Evolutionary conservation across 371 early-diverging fungal genomes (phyloP), one percentile per base, ranked within the genome.

Genomic region (Chytridium lagenaria): DNA sequence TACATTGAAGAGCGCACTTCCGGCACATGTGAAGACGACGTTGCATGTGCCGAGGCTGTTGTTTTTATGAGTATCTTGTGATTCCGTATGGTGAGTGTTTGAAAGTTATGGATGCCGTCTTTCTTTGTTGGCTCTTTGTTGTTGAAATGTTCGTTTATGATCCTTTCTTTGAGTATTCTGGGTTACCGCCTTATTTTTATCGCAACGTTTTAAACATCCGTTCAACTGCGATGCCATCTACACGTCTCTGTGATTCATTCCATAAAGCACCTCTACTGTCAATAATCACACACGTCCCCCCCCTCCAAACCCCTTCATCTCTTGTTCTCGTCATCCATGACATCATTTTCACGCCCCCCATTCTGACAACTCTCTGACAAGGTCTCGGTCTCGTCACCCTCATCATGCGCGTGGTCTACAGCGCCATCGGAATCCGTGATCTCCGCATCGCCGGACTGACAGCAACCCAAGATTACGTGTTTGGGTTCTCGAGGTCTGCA

Each of bases 401-500:
- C 16, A 36, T 34, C 63, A 30, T 34, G 5, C 19, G 63, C 3
- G 63, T 12, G 12, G 63, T 63, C 7, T 63, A 63, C 63, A 30
- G 33, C 15, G 63, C 63, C 10, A 23, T 34, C 12, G 63, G 63
- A 5, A 36, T 63, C 31, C 19, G 63, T 2, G 63, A 63, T 36
- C 16, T 31, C 31, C 3, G 37, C 3, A 5, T 63, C 12, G 63
- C 15, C 15, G 31, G 31, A 10, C 34, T 63, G 36, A 63, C 31
- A 3, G 63, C 37, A 26, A 23, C 31, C 37, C 37, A 63, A 16
- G 63, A 63, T 31, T 63, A 63, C 34, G 31, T 63, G 15, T 63
- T 63, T 63, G 63, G 63, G 23, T 63, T 63, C 63, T 63, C 23
- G 63, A 63, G 23, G 31, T 63, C 15, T 63, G 63, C 63, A 63